These are phyloP conservation scores for Zalaria sp. DNA, from an alignment of 2,329 filamentous ascomycete species.

Conservation along the genomic window DNA sequence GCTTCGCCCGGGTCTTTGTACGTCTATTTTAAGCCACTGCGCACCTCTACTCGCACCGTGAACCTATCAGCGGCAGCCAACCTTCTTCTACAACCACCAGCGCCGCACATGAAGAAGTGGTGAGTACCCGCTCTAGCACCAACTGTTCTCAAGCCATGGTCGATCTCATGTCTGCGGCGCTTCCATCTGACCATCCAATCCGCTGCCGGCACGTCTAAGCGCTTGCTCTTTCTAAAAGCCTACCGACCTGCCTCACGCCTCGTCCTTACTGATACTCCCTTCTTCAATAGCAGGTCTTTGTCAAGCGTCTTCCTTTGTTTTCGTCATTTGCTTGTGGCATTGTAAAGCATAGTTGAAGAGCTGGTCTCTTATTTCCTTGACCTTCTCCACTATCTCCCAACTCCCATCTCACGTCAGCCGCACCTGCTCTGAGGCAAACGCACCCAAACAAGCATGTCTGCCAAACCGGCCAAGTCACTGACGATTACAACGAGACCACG, in stretches of 20 bases:
- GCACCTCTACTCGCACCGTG: background rate
- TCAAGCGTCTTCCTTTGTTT: background rate
- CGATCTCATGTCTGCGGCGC: conserved; percentile 1
- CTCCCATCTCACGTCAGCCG: conserved; percentile 8
- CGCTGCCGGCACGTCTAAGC: conserved; percentile 1
- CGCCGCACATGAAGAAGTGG: background rate
- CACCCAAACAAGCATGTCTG: conserved; percentile 3
- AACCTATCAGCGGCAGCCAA: background rate
- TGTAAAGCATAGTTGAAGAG: conserved; percentile 1
- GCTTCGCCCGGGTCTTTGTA: background rate
- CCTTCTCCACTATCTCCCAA: conserved; percentile 3
- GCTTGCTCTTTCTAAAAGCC: conserved; percentile 3
- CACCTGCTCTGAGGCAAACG: background rate
- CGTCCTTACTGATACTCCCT: background rate
- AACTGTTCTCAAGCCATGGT: background rate
- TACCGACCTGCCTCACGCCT: conserved; percentile 1
- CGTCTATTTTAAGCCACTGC: background rate
- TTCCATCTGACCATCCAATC: conserved; percentile 1
- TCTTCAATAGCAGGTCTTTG: background rate
- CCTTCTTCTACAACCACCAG: too few relatives aligned
- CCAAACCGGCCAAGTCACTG: conserved; percentile 4
- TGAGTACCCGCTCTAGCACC: conserved; percentile 1
- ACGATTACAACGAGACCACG: conserved; percentile 6
- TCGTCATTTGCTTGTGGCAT: background rate
- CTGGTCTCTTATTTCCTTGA: conserved; percentile 2